These are phyloP conservation scores for Polymyxa betae DNA, from an alignment of 208 protist species.

Conservation along the genomic window DNA sequence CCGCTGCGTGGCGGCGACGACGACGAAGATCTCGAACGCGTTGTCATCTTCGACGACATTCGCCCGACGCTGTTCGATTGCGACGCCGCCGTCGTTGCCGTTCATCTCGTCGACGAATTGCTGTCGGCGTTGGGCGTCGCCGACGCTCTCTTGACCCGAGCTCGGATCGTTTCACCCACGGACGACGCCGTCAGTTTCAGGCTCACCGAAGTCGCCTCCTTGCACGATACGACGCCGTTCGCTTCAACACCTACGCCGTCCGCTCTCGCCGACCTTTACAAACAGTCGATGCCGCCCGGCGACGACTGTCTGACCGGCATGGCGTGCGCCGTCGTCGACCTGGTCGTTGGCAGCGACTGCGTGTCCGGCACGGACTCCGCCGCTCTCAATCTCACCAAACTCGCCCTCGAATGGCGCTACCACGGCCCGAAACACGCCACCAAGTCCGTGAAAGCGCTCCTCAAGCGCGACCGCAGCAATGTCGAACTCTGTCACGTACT, in stretches of 20 bases:
- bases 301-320: too few relatives aligned
- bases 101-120: slow-evolving; percentile 37
- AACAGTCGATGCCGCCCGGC: too few relatives aligned
- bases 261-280: too few relatives aligned
- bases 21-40: neutral
- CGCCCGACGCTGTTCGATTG: slow-evolving; percentile 6
- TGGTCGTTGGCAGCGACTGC: neutral
- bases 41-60: slow-evolving; percentile 48
- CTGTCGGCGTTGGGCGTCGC: neutral
- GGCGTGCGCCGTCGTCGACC: neutral
- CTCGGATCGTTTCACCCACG: slow-evolving; percentile 18
- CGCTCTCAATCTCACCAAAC: neutral
- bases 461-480: neutral
- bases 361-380: neutral
- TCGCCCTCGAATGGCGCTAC: neutral
- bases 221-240: too few relatives aligned
- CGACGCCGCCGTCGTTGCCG: neutral
- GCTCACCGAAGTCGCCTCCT: neutral
- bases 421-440: neutral
- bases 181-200: neutral
- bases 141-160: neutral
- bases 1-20: neutral
- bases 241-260: too few relatives aligned
- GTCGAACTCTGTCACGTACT: slow-evolving; percentile 7
- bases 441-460: neutral